Evolutionary conservation across 1,139 yeast genomes (phyloP), one percentile per base, ranked within the genome.

Genomic region (Eremothecium sinecaudum): DNA sequence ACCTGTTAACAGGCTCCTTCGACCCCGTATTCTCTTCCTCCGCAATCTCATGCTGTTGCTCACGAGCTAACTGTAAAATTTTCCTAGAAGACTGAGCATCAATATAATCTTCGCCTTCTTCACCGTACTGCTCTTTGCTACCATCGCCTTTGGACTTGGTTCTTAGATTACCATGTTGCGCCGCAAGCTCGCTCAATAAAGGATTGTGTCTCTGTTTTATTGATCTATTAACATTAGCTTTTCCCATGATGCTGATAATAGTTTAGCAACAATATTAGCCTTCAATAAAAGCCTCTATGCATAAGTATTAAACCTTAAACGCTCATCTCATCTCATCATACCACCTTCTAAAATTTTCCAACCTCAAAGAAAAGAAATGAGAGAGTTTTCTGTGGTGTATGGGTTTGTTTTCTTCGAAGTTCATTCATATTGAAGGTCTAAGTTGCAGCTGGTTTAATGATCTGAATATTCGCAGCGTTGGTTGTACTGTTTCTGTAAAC

Each of bases 71-170:
- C 54, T 80, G 82, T 44, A 90, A 66, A 58, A 90, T 87, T 62
- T 75, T 84, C 59, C 93, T 71, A 1, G 97, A 82, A 23, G 84
- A 67, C 18, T 75, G 67, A 13, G 96, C 83, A 63, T 87, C 96
- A 31, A 90, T 69, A 48, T 62, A 79, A 28, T 71, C 78, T 38
- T 79, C 87, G 15, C 65, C 75, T 19, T 63, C 64, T 11, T 66
- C 66, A 21, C 72, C 73, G 15, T 64, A 62, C 33, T 55, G 55
- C 11, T 46, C 53, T 25, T 48, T 48, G 24, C 55, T 53, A 37
- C 53, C 55, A 12, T 50, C 44, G 32, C 48, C 43, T 11, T 54
- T 42, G 20, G 61, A 57, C 11, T 40, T 40, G 22, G 64, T 59
- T 54, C 79, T 75, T 51, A 83, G 67, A 37, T 71, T 73, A 13